Evolutionary conservation across 129 eudicot species (phyloP).

Genomic region (Apium graveolens): DNA sequence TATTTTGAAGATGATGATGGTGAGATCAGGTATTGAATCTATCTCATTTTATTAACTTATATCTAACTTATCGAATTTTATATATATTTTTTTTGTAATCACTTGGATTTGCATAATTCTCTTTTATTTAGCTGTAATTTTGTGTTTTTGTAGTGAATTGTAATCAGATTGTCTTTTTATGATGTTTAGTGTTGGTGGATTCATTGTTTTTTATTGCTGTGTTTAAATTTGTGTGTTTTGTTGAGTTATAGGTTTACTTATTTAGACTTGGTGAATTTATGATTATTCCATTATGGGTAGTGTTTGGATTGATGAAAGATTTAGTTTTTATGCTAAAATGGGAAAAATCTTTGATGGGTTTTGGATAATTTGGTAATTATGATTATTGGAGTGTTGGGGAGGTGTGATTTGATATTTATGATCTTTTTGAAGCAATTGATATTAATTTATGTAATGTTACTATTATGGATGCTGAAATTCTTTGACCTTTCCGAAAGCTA

Average conservation of each 20-base stretch:
- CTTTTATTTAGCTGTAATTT: conserved; percentile 23
- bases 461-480: conserved; percentile 64
- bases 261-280: conserved; percentile 30
- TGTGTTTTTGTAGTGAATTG: conserved; percentile 12
- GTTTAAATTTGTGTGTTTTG: neutral
- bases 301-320: conserved; percentile 10
- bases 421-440: conserved; percentile 38
- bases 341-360: conserved; percentile 18
- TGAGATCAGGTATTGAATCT: conserved; percentile 48
- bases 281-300: neutral
- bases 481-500: conserved; percentile 32
- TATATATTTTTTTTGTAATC: neutral
- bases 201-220: neutral
- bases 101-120: conserved; percentile 28
- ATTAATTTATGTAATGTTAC: conserved; percentile 44
- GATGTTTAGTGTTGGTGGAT: neutral
- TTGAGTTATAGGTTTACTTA: neutral
- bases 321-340: neutral
- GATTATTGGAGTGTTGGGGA: conserved; percentile 14
- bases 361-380: conserved; percentile 16
- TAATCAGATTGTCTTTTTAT: conserved; percentile 7
- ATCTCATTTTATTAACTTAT: conserved; percentile 23
- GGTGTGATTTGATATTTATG: conserved; percentile 13
- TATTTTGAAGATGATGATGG: neutral
- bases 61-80: conserved; percentile 5